These are phyloP conservation scores for Diaporthe capsici DNA, from an alignment of 2,329 filamentous ascomycete species.

Conservation along the genomic window DNA sequence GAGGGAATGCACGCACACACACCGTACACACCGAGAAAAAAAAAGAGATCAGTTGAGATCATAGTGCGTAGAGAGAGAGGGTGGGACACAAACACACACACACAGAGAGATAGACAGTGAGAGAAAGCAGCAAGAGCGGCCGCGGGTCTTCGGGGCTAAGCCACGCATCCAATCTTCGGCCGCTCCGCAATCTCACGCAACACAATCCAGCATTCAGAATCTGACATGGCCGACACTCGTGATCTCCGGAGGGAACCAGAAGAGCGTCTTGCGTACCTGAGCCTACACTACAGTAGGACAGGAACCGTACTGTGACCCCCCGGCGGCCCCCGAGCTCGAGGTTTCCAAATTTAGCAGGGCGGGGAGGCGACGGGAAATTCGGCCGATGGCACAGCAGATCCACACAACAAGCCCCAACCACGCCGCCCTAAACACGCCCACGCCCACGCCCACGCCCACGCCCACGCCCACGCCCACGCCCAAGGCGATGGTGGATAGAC, in stretches of 20 bases:
- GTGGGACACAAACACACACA: not conserved
- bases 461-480: not conserved
- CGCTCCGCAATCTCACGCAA: constrained; percentile 28
- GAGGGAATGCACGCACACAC: not conserved
- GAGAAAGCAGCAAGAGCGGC: not conserved
- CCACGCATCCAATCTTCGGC: constrained; percentile 17
- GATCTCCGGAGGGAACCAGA: constrained; percentile 24
- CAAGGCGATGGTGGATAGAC: not conserved
- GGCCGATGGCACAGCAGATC: constrained; percentile 32
- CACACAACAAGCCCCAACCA: constrained; percentile 4
- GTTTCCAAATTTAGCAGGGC: constrained; percentile 31
- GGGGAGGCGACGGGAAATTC: constrained; percentile 13
- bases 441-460: no score
- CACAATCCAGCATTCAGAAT: not conserved
- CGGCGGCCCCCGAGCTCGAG: constrained; percentile 17
- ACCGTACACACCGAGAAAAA: not conserved
- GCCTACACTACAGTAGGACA: constrained; percentile 1
- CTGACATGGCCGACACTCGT: constrained; percentile 10
- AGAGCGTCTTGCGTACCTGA: not conserved
- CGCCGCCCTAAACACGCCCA: not conserved
- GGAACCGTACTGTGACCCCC: constrained; percentile 1
- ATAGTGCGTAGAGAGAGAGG: not conserved
- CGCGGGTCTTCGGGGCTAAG: not conserved
- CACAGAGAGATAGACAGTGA: not conserved
- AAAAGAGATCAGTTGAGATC: not conserved